Percentiles rank a stretch among this genome's conserved stretches.
Evolutionary conservation across 495 filamentous ascomycete genomes (phyloP).

Genomic region (Penicillium macrosclerotiorum): DNA sequence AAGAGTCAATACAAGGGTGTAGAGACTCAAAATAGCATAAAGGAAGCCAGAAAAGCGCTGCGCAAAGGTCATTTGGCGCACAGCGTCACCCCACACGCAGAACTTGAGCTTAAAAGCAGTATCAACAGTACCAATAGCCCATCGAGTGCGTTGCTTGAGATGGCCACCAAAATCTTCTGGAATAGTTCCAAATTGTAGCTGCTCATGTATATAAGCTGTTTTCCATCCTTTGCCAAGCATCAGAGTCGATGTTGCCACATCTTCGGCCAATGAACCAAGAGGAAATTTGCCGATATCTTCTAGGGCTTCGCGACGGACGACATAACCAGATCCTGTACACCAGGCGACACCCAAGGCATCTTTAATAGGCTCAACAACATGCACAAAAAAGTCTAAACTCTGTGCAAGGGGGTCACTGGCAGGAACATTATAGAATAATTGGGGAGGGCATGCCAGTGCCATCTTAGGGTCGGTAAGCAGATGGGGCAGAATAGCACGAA

Average conservation of each 20-base stretch:
- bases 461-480: not conserved
- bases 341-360: not conserved
- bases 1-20: conserved; percentile 40
- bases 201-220: conserved; percentile 49
- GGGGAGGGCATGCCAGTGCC: not conserved
- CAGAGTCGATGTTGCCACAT: conserved; percentile 46
- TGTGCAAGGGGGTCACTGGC: not conserved
- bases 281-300: not conserved
- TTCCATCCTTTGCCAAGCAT: conserved; percentile 52
- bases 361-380: not conserved
- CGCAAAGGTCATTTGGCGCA: conserved; percentile 32
- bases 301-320: not conserved
- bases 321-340: not conserved
- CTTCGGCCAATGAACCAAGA: conserved; percentile 48
- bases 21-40: conserved; percentile 42
- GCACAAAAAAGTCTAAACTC: not conserved
- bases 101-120: conserved; percentile 46
- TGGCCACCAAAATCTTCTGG: conserved; percentile 48
- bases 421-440: not conserved
- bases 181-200: conserved; percentile 50
- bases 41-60: conserved; percentile 43
- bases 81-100: conserved; percentile 38
- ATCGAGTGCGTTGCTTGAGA: conserved; percentile 52
- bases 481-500: not conserved
- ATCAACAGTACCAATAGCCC: conserved; percentile 46